Conservation (phyloP, 176 grass and related monocot genomes). For the Musa beccarii region DNA sequence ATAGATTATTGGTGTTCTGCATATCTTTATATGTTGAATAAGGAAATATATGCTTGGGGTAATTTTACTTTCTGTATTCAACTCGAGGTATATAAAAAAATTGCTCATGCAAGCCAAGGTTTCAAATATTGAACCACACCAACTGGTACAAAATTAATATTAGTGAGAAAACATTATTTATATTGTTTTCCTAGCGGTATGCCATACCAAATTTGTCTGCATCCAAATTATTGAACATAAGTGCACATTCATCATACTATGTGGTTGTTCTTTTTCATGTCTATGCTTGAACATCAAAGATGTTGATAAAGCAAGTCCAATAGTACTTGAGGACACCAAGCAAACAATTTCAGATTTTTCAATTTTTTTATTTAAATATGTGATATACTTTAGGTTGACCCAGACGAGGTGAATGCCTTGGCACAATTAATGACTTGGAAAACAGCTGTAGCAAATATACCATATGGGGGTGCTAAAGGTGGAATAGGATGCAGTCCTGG, state of each 20-base stretch:
- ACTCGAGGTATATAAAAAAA: background rate
- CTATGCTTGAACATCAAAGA: too few relatives aligned
- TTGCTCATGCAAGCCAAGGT: background rate
- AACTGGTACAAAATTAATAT: background rate
- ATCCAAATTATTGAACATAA: too few relatives aligned
- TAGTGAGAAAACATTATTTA: background rate
- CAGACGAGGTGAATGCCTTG: conserved; percentile 91
- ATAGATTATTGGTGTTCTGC: background rate
- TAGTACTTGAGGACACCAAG: too few relatives aligned
- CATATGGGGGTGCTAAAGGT: conserved; percentile 95
- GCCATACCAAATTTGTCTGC: background rate
- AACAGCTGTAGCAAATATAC: conserved; percentile 76
- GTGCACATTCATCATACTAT: too few relatives aligned
- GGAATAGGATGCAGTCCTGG: conserved; percentile 79
- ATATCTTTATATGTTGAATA: background rate
- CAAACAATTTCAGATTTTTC: too few relatives aligned
- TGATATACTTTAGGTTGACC: conserved; percentile 50
- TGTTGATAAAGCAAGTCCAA: too few relatives aligned
- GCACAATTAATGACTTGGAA: conserved; percentile 99
- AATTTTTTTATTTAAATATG: background rate
- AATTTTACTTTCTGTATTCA: background rate
- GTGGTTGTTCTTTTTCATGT: too few relatives aligned
- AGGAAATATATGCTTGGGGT: background rate
- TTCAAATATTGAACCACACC: background rate
- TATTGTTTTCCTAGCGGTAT: background rate